Conservation (phyloP, 345 rosid genomes). For the Salix caprea region DNA sequence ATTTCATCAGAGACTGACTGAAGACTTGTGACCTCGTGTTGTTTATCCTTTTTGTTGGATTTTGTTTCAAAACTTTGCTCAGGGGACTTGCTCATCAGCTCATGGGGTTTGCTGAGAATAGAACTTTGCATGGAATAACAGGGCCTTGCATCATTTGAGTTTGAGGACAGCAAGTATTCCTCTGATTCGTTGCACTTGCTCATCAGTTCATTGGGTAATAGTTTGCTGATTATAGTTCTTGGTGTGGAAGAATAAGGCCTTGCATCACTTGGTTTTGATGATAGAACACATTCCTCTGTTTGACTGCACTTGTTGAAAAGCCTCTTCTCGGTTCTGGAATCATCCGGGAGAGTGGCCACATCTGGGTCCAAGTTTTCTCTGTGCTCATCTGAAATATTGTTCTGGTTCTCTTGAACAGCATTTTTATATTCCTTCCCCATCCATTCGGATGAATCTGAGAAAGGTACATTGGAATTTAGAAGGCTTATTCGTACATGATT, state of each 20-base stretch:
- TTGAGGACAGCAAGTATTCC: no score
- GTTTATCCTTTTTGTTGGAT: conserved; percentile 1
- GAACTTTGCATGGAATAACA: neutral
- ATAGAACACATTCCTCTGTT: conserved; percentile 1
- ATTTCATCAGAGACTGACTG: conserved; percentile 9
- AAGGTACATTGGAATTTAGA: neutral
- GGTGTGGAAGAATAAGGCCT: neutral
- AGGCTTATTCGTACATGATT: no score
- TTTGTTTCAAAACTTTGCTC: conserved; percentile 7
- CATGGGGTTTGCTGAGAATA: neutral
- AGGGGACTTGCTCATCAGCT: neutral
- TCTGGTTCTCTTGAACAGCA: conserved; percentile 18
- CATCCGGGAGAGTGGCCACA: neutral
- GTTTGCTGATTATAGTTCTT: no score
- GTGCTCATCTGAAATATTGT: conserved; percentile 10
- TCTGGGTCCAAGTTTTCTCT: conserved; percentile 25
- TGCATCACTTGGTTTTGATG: neutral
- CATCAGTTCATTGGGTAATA: no score
- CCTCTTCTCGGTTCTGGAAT: conserved; percentile 6
- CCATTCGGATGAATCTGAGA: conserved; percentile 23
- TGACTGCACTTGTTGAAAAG: conserved; percentile 1
- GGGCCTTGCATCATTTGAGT: no score
- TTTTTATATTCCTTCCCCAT: conserved; percentile 18
- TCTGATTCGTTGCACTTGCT: no score
- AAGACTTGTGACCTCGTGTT: conserved; percentile 1